Evolutionary conservation across 495 filamentous ascomycete genomes (phyloP), one percentile per base, ranked within the genome.

Genomic region (Talaromyces thailandensis): DNA sequence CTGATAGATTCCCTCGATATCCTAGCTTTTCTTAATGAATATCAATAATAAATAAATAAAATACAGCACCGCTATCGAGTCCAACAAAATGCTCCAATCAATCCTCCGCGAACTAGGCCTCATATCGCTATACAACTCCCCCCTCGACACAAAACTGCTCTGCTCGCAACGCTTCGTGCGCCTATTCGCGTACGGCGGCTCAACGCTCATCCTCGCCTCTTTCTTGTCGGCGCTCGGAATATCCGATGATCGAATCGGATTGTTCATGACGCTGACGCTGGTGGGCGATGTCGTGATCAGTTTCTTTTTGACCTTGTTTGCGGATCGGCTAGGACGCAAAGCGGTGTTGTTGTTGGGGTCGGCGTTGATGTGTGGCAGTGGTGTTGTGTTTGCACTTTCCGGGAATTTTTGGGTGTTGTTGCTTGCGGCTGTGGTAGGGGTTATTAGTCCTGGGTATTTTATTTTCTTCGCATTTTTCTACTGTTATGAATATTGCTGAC

Each of bases 181-280:
- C 1, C 81, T 93, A 21, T 88, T 90, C 65, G 91, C 91, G 11
- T 93, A 93, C 66, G 89, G 90, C 43, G 84, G 82, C 21, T 86
- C 85, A 16, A 87, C 88, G 0, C 78, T 96, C 25, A 87, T 96
- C 56, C 80, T 94, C 16, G 91, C 85, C 8, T 82, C 83, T 4
- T 86, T 89, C 68, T 80, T 95, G 52, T 82, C 82, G 0, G 82
- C 83, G 5, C 73, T 94, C 23, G 78, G 77, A 11, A 83, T 87
- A 64, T 81, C 88, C 0, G 85, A 90, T 66, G 78, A 84, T n/a
- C 77, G 77, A n/a, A 92, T 89, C 50, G 92, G 92, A 16, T 77
- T 92, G 4, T 94, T 96, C 71, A 96, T 96, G 90, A 92, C 89
- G 4, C 73, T 93, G 55, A 96, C 92, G 0, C 74, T 95, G 59